Base-by-base conservation (phyloP, 1,139 yeast species). In the Blastobotrys persicus region DNA sequence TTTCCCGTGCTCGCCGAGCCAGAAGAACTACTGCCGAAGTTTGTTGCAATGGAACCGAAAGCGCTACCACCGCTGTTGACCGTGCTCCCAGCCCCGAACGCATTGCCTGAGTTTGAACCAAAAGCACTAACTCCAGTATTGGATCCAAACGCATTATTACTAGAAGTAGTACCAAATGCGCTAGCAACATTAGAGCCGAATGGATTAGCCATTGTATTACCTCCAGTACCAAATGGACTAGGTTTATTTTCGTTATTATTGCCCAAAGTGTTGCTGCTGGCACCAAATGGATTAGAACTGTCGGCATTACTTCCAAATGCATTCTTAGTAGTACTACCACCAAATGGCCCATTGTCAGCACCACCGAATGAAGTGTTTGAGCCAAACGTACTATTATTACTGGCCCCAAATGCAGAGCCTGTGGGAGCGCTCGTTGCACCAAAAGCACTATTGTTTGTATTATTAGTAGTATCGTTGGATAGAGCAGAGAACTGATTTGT, bases 321-420 rank as follows among this genome's bases (percentile, higher is more conserved):
- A 37, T 42, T 35, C 3, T 40, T 6, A 35, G 28, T 38, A 14
- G 20, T 33, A 40, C 45, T 9, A 38, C 38, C 11, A 43, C 47
- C 50, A 40, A 47, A 47, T 14, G 47, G n/a, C n/a, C n/a, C 38
- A 34, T 40, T 47, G 31, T n/a, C n/a, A n/a, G n/a, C n/a, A n/a
- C n/a, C n/a, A n/a, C n/a, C n/a, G n/a, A 40, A 35, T 17, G 42
- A 35, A 20, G 16, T 44, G 1, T n/a, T n/a, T n/a, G n/a, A n/a
- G n/a, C n/a, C n/a, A n/a, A n/a, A n/a, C 57, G 12, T 32, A 32
- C 13, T 32, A 32, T 34, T 17, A 4, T 19, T 19, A n/a, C 28
- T 37, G 28, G 63, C 11, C 61, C 59, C 20, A 65, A 51, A 48
- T 61, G 67, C 44, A 66, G 46, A 12, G 65, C 61, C 38, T 4